Conservation (phyloP, 257 asterid genomes). For the Scutellaria minor region DNA sequence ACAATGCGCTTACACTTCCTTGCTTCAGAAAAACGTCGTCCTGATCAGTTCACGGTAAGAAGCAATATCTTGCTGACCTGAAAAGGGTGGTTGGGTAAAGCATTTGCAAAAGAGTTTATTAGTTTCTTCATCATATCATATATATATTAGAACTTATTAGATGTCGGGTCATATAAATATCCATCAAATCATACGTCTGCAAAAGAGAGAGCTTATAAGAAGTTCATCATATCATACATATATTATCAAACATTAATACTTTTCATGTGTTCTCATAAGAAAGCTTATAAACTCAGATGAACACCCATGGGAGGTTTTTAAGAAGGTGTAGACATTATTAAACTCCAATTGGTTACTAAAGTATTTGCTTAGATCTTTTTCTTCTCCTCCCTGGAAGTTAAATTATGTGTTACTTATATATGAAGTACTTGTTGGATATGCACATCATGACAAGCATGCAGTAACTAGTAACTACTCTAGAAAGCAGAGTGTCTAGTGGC, state of each 20-base stretch:
- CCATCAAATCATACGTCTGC: no score
- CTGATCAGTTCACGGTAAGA: constrained; percentile 89
- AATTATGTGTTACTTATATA: not conserved
- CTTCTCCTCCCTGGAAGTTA: not conserved
- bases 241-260: no score
- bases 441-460: not conserved
- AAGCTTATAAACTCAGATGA: no score
- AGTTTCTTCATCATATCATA: not conserved
- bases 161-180: no score
- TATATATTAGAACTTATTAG: no score
- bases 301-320: no score
- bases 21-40: constrained; percentile 87
- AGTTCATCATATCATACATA: no score
- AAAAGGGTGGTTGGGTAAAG: constrained; percentile 1
- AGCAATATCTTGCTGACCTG: constrained; percentile 31
- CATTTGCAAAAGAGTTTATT: not conserved
- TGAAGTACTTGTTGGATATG: not conserved
- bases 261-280: no score
- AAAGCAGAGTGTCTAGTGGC: not conserved
- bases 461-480: no score
- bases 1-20: constrained; percentile 89
- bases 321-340: not conserved
- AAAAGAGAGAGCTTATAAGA: no score
- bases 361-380: constrained; percentile 12
- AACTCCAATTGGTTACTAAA: not conserved